Evolutionary conservation across 805 yeast species (phyloP).

Genomic region (Barnettozyma populi): DNA sequence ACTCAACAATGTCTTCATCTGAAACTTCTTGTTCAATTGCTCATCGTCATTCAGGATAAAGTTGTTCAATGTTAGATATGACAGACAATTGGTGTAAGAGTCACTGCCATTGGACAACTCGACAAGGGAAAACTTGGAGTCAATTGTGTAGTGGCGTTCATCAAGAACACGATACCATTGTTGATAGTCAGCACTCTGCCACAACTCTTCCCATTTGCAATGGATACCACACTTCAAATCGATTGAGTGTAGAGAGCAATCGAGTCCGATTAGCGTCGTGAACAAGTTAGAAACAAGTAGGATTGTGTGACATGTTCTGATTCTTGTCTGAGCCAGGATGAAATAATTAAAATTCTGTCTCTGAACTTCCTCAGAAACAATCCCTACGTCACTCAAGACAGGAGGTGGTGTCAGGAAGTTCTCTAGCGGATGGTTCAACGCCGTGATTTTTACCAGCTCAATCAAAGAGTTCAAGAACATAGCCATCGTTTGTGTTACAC

Average conservation of each 20-base stretch:
- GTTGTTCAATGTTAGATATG: slow-evolving; percentile 39
- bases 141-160: slow-evolving; percentile 35
- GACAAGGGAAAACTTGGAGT: slow-evolving; percentile 49
- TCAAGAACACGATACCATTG: slow-evolving; percentile 47
- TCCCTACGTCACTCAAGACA: slow-evolving; percentile 29
- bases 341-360: slow-evolving; percentile 42
- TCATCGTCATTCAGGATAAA: slow-evolving; percentile 33
- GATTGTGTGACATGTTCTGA: slow-evolving; percentile 66
- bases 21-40: slow-evolving; percentile 31
- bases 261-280: slow-evolving; percentile 41
- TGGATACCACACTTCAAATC: slow-evolving; percentile 62
- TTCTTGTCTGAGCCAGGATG: slow-evolving; percentile 67
- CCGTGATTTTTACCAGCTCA: slow-evolving; percentile 68
- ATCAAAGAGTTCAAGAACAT: slow-evolving; percentile 78
- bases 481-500: slow-evolving; percentile 70
- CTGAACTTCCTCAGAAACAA: slow-evolving; percentile 20
- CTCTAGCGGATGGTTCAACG: slow-evolving; percentile 59
- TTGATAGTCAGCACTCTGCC: slow-evolving; percentile 44
- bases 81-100: slow-evolving; percentile 38
- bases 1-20: slow-evolving; percentile 47
- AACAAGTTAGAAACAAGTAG: slow-evolving; percentile 54
- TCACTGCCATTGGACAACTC: slow-evolving; percentile 52
- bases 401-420: slow-evolving; percentile 36
- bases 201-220: slow-evolving; percentile 52
- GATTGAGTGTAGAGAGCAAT: slow-evolving; percentile 37